Base-by-base conservation (phyloP, 2,329 filamentous ascomycete genomes). In the Ophiocordyceps sinensis region DNA sequence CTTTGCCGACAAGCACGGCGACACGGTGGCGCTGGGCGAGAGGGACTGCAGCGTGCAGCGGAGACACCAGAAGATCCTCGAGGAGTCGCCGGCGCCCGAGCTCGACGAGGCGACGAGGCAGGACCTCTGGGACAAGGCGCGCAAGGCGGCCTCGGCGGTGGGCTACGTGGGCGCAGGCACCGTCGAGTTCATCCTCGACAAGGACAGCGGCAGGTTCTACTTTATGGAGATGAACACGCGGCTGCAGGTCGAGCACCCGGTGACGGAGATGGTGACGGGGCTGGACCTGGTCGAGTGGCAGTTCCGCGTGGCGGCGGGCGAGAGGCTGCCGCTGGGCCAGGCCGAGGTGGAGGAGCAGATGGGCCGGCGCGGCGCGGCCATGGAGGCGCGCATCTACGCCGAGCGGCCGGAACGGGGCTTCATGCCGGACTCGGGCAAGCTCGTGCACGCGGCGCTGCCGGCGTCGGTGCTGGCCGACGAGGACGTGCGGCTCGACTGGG, bases 321-420 rank as follows among this genome's bases (percentile, higher is more conserved):
- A 77, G 61, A 63, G 60, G 49, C 59, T 78, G 41, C 74, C 74
- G 3, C 55, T 77, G 45, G 70, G 66, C 1, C 74, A 77, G 49
- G 63, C 63, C 28, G 64, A 75, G 52, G 82, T 96, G 36, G 85
- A 89, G 37, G 76, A 61, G 35, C 71, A 77, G 47, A 96, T 98
- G 58, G 69, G 70, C 29, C 70, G 73, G 49, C 72, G 79, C 37
- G 91, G 91, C 2, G 85, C 88, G 53, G 91, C 88, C 11, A 93
- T 98, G 45, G 91, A 98, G 66, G 89, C 89, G 14, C 75, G 91
- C 43, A 94, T 98, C 50, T 98, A 98, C 58, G 91, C 91, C 9
- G 91, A 98, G 60, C 94, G 88, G 53, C 91, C 91, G 1, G 82
- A 85, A 50, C 84, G 74, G 59, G 87, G 87, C 42, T 98, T 98